Evolutionary conservation across 2,329 filamentous ascomycete species (phyloP), one percentile per base, ranked within the genome.

Genomic region (Colletotrichum sp.): DNA sequence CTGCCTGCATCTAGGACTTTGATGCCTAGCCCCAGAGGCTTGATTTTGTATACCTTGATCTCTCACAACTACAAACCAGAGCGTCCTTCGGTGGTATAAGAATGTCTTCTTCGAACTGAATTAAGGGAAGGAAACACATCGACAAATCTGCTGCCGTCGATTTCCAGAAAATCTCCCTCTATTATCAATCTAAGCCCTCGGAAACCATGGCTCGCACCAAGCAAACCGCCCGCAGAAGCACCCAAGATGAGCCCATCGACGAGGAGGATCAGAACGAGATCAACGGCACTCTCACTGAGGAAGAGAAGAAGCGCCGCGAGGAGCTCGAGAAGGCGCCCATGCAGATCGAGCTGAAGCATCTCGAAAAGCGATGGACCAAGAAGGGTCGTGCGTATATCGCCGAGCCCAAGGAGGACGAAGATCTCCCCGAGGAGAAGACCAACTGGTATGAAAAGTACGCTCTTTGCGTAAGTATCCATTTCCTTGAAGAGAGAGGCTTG

Each of bases 381-480:
- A 80, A 82, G 71, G 80, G 80, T 8, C 78, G 78, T 21, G 71
- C 71, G 10, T 82, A 81, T 59, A 79, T 83, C 63, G 76, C 78
- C 32, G 83, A 84, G 74, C 81, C 81, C 16, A 80, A 80, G 65
- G 80, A 81, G 63, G 82, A 78, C 44, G 81, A 79, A 52, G 80
- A 78, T 57, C 78, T 79, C 36, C 81, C 78, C 6, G 81, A 80
- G 26, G 70, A 81, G 13, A 80, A 80, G 72, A 79, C 79, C 69
- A 82, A 83, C 76, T 81, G 80, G 76, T 82, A 81, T 78, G 78
- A 80, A 52, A 77, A 83, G 66, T 83, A 80, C 39, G 76, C 80
- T 15, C 82, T 84, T 49, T 82, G 80, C 26, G 77, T 76, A 36
- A 73, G 73, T 73, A 12, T n/a, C 2, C 12, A 18, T 16, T 5